These are phyloP conservation scores for Trichophyton equinum DNA, from an alignment of 2,329 filamentous ascomycete species.

Conservation along the genomic window DNA sequence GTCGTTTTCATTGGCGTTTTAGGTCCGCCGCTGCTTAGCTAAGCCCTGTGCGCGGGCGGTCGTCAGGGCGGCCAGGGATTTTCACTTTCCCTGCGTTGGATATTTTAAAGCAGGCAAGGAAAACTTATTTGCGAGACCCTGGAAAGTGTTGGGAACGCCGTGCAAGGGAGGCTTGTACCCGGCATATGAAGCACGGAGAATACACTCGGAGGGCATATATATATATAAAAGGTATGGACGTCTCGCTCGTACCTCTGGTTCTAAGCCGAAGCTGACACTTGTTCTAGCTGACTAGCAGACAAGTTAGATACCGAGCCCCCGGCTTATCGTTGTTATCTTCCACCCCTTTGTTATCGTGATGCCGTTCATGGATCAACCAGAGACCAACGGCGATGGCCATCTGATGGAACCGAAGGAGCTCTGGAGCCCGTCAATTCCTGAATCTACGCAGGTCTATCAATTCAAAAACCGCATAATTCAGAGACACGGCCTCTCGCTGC, in stretches of 20 bases:
- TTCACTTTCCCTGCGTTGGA: background rate
- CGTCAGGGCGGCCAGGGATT: background rate
- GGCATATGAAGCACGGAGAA: no score
- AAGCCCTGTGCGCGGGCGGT: background rate
- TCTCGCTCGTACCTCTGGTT: no score
- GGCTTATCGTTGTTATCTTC: background rate
- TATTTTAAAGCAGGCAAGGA: background rate
- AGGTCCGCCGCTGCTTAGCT: background rate
- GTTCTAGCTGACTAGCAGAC: no score
- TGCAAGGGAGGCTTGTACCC: background rate
- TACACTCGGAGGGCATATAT: background rate
- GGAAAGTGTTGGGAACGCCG: background rate
- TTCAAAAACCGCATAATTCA: conserved; percentile 59
- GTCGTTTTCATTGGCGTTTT: background rate
- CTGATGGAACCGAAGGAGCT: conserved; percentile 36
- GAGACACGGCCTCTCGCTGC: conserved; percentile 51
- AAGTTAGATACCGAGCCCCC: no score
- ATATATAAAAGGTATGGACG: background rate
- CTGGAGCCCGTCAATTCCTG: conserved; percentile 58
- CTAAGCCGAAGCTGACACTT: no score
- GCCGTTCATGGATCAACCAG: conserved; percentile 9
- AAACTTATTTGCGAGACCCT: background rate
- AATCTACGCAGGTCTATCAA: conserved; percentile 55
- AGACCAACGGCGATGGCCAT: conserved; percentile 8
- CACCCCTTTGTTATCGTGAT: conserved; percentile 6